Evolutionary conservation across 192 early-diverging fungal species (phyloP).

Genomic region (Entomortierella lignicola): DNA sequence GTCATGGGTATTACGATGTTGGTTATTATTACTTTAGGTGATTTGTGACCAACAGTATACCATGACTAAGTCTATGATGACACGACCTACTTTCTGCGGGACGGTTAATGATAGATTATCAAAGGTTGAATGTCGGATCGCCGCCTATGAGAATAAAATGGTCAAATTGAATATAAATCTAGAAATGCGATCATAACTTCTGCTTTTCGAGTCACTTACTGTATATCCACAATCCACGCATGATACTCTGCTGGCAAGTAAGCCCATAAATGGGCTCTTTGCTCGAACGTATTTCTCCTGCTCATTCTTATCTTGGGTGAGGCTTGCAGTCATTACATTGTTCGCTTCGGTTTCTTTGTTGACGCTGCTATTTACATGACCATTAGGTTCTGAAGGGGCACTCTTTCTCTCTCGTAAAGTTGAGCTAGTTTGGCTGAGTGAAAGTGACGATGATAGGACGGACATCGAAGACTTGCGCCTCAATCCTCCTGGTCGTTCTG

Average conservation of each 20-base stretch:
- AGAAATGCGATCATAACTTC: too few relatives aligned
- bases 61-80: too few relatives aligned
- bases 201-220: slow-evolving; percentile 20
- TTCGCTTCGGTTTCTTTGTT: neutral
- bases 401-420: neutral
- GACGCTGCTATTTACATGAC: neutral
- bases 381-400: neutral
- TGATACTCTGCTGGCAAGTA: slow-evolving; percentile 76
- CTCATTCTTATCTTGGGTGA: slow-evolving; percentile 19
- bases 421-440: neutral
- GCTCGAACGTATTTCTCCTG: slow-evolving; percentile 51
- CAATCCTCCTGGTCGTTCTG: neutral
- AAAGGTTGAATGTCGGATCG: slow-evolving; percentile 78
- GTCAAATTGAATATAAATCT: neutral
- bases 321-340: slow-evolving; percentile 17
- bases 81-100: slow-evolving; percentile 56
- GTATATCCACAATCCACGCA: slow-evolving; percentile 80
- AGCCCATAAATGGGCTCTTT: slow-evolving; percentile 66
- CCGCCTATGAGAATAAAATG: slow-evolving; percentile 52
- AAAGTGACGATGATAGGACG: slow-evolving; percentile 34
- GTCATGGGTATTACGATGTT: neutral
- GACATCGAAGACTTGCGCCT: slow-evolving; percentile 10
- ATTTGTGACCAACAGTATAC: too few relatives aligned
- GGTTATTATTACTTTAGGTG: neutral
- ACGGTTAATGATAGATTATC: slow-evolving; percentile 76